Evolutionary conservation across 2,329 filamentous ascomycete genomes (phyloP), one percentile per base, ranked within the genome.

Genomic region (Colletotrichum chrysophilum): DNA sequence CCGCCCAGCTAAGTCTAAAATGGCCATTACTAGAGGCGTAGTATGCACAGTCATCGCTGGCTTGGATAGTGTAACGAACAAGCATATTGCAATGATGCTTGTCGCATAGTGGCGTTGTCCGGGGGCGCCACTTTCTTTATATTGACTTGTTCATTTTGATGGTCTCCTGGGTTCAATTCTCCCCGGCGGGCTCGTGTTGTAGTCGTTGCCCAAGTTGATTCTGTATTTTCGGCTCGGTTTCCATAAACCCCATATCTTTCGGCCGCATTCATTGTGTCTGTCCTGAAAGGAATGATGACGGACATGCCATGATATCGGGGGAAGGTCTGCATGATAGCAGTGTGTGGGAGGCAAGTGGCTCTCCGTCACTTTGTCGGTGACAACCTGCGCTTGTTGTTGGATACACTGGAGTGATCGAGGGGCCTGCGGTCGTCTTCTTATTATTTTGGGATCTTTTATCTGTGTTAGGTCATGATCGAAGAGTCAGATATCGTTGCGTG

Each of bases 1-100:
- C n/a, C n/a, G 10, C 0, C 10, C n/a, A 12, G 10, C 10, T 13
- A 12, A 21, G 2, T 21, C n/a, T 7, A n/a, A 1, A 21, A 13
- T 21, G 10, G 43, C 1, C n/a, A 21, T 43, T n/a, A n/a, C 18
- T 6, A 1, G 18, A 43, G 38, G 9, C 18, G 38, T n/a, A 12
- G 18, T 43, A n/a, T 43, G 9, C 38, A 43, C 38, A 43, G 18
- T 12, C 18, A n/a, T 43, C n/a, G 38, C 9, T 10, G 38, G 9
- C 9, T n/a, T 43, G 18, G 9, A 43, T n/a, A 10, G 18, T n/a
- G 5, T 1, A 12, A 18, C 18, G 8, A 18, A 43, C 38, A n/a
- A n/a, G 38, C 18, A 43, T 10, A n/a, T 43, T 43, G 8, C 18
- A 10, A 43, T 43, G 18, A n/a, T 43, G 16, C 36, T 18, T 43